phyloP scores from a whole-genome alignment of 202 grass and related monocot genomes.

The Eragrostis tef region DNA sequence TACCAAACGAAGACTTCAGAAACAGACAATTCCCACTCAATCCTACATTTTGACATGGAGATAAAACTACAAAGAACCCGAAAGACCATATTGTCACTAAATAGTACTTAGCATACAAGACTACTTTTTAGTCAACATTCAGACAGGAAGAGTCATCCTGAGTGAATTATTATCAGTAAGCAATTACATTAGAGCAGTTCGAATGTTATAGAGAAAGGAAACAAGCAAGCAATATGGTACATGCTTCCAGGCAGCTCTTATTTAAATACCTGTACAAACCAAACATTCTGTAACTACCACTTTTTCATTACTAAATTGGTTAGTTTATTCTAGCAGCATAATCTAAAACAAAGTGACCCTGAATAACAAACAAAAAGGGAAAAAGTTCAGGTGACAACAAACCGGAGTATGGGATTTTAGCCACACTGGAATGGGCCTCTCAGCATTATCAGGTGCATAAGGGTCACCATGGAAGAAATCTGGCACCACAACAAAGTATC shows the following conservation, averaged over 20 bases:
- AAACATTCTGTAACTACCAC: slow-evolving; percentile 9
- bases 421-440: slow-evolving; percentile 62
- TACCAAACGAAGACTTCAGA: neutral
- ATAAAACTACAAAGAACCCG: neutral
- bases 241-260: neutral
- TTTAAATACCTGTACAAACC: neutral
- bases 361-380: neutral
- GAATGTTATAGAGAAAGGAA: neutral
- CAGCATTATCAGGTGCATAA: slow-evolving; percentile 52
- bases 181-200: slow-evolving; percentile 2
- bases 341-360: neutral
- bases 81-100: slow-evolving; percentile 2
- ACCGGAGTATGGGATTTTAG: slow-evolving; percentile 62
- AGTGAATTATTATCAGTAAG: neutral
- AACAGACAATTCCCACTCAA: neutral
- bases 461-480: slow-evolving; percentile 84
- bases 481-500: slow-evolving; percentile 78
- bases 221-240: neutral
- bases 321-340: slow-evolving; percentile 1
- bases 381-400: slow-evolving; percentile 34
- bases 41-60: neutral
- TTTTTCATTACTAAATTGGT: neutral
- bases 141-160: neutral
- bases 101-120: slow-evolving; percentile 4
- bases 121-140: neutral